These are phyloP conservation scores for Tricholoma flavovirens DNA, from an alignment of 768 basidiomycete genomes.

Conservation along the genomic window DNA sequence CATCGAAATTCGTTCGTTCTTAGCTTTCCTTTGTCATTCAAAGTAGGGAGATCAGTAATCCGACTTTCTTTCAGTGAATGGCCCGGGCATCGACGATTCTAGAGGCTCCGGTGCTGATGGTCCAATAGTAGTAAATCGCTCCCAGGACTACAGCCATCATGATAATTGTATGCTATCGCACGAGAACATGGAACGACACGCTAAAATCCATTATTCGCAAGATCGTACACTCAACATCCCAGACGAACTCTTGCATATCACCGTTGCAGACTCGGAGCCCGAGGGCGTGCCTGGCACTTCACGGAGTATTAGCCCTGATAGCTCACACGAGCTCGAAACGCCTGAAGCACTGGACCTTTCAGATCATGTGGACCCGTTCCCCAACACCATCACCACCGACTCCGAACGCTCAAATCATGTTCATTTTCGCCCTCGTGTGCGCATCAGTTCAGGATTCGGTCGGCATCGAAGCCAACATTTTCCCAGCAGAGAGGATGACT, in stretches of 20 bases:
- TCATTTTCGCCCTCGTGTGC: slow-evolving; percentile 69
- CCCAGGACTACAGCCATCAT: not conserved
- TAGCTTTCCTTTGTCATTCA: not conserved
- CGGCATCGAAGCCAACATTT: slow-evolving; percentile 32
- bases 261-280: not conserved
- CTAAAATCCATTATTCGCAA: slow-evolving; percentile 8
- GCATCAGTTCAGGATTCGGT: slow-evolving; percentile 67
- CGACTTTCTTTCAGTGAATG: not conserved
- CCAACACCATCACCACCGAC: slow-evolving; percentile 5
- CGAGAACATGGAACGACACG: slow-evolving; percentile 12
- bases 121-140: too few relatives aligned
- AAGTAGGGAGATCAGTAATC: not conserved
- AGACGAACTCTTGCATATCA: slow-evolving; percentile 3
- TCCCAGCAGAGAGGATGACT: slow-evolving; percentile 1
- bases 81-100: not conserved
- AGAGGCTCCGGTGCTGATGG: too few relatives aligned
- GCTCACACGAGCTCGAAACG: slow-evolving; percentile 17
- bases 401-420: slow-evolving; percentile 31
- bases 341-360: slow-evolving; percentile 12
- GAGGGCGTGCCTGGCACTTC: slow-evolving; percentile 6
- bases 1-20: slow-evolving; percentile 5
- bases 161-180: slow-evolving; percentile 11
- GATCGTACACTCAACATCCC: not conserved
- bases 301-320: slow-evolving; percentile 7
- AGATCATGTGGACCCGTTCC: not conserved